Conservation (phyloP, 1,139 yeast species). For the Candida sanyaensis region DNA sequence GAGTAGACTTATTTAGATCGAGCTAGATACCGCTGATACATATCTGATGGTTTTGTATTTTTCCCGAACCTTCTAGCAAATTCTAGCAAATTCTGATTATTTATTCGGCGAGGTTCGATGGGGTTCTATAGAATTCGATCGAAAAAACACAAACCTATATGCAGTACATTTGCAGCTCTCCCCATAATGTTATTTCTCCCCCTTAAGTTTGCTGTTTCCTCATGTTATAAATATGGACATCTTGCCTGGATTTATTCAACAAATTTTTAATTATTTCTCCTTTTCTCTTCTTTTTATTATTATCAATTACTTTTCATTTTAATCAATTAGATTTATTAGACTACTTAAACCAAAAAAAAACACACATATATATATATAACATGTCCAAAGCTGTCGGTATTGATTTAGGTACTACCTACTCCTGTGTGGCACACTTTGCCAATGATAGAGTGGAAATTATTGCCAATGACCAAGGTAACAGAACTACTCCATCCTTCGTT, state of each 20-base stretch:
- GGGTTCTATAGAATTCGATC: background rate
- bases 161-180: conserved; percentile 6
- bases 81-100: background rate
- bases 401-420: conserved; percentile 81
- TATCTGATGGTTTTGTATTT: too few species aligned
- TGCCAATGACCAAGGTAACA: conserved; percentile 66
- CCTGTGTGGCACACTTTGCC: conserved; percentile 74
- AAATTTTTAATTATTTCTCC: background rate
- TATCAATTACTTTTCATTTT: background rate
- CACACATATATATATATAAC: conserved; percentile 3
- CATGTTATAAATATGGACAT: background rate
- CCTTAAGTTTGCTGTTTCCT: conserved; percentile 5
- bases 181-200: conserved; percentile 1
- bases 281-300: background rate
- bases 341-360: background rate
- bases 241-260: background rate
- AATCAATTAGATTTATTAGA: conserved; percentile 7
- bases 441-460: conserved; percentile 72
- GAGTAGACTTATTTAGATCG: background rate
- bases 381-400: conserved; percentile 77
- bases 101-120: background rate
- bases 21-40: background rate
- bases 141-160: conserved; percentile 1
- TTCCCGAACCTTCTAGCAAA: background rate
- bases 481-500: conserved; percentile 71